Percentiles rank a stretch among this genome's conserved stretches.
Conservation (phyloP, 1,139 yeast genomes). For the Hansenula lynferdii region DNA sequence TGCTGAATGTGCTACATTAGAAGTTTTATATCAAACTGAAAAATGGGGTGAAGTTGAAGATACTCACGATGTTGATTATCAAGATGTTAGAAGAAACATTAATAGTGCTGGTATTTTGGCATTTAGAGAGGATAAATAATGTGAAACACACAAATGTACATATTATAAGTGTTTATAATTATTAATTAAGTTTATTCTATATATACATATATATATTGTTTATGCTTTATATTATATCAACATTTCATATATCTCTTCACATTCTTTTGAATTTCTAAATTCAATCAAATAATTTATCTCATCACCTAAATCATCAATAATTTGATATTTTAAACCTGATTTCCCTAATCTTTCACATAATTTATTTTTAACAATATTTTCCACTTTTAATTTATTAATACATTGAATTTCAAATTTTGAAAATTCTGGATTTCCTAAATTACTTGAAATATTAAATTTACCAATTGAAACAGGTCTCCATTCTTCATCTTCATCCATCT, state of each 20-base stretch:
- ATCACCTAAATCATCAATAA: conserved; percentile 16
- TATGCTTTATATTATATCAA: conserved; percentile 2
- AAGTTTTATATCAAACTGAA: conserved; percentile 76
- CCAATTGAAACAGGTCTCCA: conserved; percentile 23
- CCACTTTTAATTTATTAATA: conserved; percentile 1
- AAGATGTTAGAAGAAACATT: conserved; percentile 76
- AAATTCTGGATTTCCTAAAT: conserved; percentile 14
- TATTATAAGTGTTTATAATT: neutral
- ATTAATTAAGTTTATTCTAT: neutral
- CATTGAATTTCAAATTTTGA: conserved; percentile 14
- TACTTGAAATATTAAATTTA: conserved; percentile 17
- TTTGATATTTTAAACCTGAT: conserved; percentile 18
- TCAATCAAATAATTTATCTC: conserved; percentile 18
- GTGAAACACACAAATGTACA: neutral
- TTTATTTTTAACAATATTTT: conserved; percentile 13
- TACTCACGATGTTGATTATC: conserved; percentile 94
- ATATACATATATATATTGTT: neutral
- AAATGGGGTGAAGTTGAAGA: conserved; percentile 99
- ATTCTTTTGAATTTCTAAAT: conserved; percentile 18
- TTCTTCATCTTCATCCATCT: conserved; percentile 19
- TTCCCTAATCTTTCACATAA: conserved; percentile 19
- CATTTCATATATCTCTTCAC: conserved; percentile 18
- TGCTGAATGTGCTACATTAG: conserved; percentile 74
- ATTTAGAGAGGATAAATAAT: conserved; percentile 16
- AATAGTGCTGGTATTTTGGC: conserved; percentile 75